Percentiles rank a stretch among this genome's conserved stretches.
Conservation (phyloP, 805 yeast species). For the Suhomyces prunicola region DNA sequence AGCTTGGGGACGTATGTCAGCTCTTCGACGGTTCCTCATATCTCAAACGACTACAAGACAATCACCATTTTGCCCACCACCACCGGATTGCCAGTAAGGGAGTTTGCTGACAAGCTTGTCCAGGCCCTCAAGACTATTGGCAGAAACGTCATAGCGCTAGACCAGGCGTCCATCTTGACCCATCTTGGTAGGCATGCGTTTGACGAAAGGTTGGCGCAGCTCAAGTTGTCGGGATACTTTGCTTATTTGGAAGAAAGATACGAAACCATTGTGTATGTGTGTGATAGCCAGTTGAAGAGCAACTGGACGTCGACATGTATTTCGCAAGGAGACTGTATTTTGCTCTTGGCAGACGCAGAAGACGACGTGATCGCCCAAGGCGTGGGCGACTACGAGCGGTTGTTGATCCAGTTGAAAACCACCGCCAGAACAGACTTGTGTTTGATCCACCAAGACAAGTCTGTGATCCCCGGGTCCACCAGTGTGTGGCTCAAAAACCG, state of each 20-base stretch:
- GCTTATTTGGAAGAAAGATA: constrained; percentile 87
- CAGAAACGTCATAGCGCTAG: constrained; percentile 70
- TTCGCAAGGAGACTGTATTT: constrained; percentile 92
- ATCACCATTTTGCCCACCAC: constrained; percentile 80
- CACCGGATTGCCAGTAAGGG: constrained; percentile 78
- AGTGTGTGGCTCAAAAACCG: constrained; percentile 80
- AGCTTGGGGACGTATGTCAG: constrained; percentile 22
- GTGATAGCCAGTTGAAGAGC: constrained; percentile 79
- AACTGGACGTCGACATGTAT: constrained; percentile 92
- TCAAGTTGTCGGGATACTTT: constrained; percentile 85
- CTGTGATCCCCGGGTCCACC: constrained; percentile 82
- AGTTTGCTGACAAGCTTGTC: constrained; percentile 73
- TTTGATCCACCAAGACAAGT: constrained; percentile 76
- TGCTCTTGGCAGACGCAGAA: constrained; percentile 80
- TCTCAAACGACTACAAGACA: constrained; percentile 63
- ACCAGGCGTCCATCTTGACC: constrained; percentile 73
- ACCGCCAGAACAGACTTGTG: constrained; percentile 87
- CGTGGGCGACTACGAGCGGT: constrained; percentile 81
- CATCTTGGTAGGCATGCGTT: constrained; percentile 92
- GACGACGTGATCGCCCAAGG: constrained; percentile 54
- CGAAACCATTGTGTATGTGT: constrained; percentile 84
- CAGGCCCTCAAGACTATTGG: constrained; percentile 72
- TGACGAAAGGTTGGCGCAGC: constrained; percentile 71
- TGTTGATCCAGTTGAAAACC: constrained; percentile 70
- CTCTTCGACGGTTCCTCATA: constrained; percentile 28